These are phyloP conservation scores for Pseudocohnilembus persalinus DNA, from an alignment of 169 alveolate genomes.

Conservation along the genomic window DNA sequence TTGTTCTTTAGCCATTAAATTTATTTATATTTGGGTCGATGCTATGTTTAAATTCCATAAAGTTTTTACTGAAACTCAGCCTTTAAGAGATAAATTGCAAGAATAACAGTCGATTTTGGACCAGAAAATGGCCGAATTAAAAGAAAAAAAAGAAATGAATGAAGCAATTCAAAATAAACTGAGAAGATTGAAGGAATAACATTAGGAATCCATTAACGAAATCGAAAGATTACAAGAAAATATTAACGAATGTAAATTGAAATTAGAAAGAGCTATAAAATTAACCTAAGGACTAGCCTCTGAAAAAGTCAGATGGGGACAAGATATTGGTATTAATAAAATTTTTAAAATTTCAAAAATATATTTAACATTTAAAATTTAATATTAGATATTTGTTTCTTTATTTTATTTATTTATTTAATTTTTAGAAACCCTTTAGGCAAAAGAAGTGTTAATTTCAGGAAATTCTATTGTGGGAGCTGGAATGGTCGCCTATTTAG, in stretches of 20 bases:
- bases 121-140: conserved; percentile 80
- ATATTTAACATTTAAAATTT: too few relatives aligned
- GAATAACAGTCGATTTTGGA: conserved; percentile 73
- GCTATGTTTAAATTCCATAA: conserved; percentile 90
- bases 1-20: conserved; percentile 84
- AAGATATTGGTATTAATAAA: conserved; percentile 62
- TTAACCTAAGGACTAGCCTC: conserved; percentile 89
- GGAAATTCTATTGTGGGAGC: conserved; percentile 93
- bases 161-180: conserved; percentile 77
- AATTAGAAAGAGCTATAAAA: conserved; percentile 90
- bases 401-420: too few relatives aligned
- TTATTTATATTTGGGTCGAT: conserved; percentile 79
- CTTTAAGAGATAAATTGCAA: conserved; percentile 64
- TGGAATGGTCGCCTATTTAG: conserved; percentile 90
- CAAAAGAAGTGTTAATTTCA: conserved; percentile 73
- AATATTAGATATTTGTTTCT: too few relatives aligned
- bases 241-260: conserved; percentile 84
- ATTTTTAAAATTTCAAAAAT: conserved; percentile 10
- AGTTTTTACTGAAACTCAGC: conserved; percentile 70
- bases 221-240: conserved; percentile 79
- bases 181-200: conserved; percentile 85
- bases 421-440: conserved; percentile 49
- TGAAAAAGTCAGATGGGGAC: conserved; percentile 90
- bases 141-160: conserved; percentile 74
- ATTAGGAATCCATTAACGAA: conserved; percentile 83